Evolutionary conservation across 441 rosid species (phyloP).

Genomic region (Bocquillonia castaneifolia): DNA sequence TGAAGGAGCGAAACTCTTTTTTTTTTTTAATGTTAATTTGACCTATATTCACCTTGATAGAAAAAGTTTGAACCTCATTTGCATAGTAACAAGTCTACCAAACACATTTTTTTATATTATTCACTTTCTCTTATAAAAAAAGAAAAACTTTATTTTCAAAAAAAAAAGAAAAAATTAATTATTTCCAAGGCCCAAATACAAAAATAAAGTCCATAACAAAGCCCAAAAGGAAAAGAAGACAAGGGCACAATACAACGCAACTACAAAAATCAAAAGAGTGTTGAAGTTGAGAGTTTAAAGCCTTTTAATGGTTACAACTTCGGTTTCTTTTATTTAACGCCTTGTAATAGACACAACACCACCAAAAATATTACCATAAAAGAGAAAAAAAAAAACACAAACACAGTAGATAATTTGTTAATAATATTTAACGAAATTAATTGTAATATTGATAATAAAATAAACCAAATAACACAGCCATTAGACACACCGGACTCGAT

Average conservation of each 20-base stretch:
- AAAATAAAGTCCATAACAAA: not conserved
- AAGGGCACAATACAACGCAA: conserved; percentile 5
- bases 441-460: not conserved
- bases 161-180: no score
- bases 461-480: not conserved
- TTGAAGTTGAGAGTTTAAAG: not conserved
- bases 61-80: no score
- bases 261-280: not conserved
- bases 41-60: no score
- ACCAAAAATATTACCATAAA: no score
- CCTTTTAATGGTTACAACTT: not conserved
- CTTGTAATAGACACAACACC: not conserved
- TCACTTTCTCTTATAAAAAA: no score
- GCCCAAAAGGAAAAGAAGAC: not conserved
- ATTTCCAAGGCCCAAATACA: not conserved
- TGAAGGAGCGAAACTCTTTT: no score
- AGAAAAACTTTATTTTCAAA: no score
- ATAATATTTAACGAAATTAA: not conserved
- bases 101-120: no score
- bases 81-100: no score
- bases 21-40: no score
- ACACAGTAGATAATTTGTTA: not conserved
- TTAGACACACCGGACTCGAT: conserved; percentile 22
- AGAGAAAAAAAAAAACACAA: not conserved
- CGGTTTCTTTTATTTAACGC: conserved; percentile 8